Evolutionary conservation across 2,329 filamentous ascomycete species (phyloP).

Genomic region (Phialophora expanda): DNA sequence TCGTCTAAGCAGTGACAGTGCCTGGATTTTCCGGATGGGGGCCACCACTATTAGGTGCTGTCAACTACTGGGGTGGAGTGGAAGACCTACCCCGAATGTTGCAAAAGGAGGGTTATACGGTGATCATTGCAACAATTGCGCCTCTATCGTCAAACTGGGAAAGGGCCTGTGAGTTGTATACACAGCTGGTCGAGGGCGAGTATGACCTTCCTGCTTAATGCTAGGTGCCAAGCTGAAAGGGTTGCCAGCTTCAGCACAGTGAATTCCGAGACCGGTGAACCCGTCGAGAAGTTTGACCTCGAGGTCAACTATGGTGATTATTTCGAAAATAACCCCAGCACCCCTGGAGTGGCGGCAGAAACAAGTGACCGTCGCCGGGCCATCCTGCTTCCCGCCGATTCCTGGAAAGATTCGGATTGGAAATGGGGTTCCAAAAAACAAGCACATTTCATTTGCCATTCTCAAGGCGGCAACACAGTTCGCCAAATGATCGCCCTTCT

Average conservation of each 20-base stretch:
- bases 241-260: not conserved
- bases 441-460: constrained; percentile 2
- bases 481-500: not conserved
- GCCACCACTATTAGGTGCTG: not conserved
- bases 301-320: not conserved
- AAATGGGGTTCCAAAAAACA: not conserved
- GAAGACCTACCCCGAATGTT: not conserved
- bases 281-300: not conserved
- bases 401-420: not conserved
- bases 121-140: not conserved
- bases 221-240: not conserved
- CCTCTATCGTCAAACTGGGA: not conserved
- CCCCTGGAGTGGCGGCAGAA: not conserved
- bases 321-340: not conserved
- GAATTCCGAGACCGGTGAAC: not conserved
- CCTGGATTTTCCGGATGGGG: not conserved
- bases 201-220: not conserved
- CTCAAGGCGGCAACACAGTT: not conserved
- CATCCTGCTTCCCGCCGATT: not conserved
- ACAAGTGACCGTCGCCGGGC: not conserved
- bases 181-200: not conserved
- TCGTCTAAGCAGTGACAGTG: not conserved
- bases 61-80: not conserved
- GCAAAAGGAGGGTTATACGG: not conserved
- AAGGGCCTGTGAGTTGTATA: not conserved